Conservation (phyloP, 148 eudicot species). For the Bassia scoparia region DNA sequence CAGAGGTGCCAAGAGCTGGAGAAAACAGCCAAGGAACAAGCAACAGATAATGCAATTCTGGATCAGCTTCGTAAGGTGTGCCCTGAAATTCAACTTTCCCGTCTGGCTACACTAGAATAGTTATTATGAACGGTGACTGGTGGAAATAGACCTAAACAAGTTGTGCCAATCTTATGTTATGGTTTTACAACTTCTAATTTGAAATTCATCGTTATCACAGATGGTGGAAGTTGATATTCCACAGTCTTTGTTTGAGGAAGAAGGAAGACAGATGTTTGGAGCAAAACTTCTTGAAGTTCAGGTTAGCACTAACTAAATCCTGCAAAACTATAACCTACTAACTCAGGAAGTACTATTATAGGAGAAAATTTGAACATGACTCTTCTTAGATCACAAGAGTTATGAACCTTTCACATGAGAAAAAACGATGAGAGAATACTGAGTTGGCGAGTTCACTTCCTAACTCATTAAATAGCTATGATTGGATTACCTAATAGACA, state of each 20-base stretch:
- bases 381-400: not conserved
- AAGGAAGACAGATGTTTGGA: slow-evolving; percentile 92
- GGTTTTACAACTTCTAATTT: not conserved
- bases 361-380: not conserved
- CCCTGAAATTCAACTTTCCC: not conserved
- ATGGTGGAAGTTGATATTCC: slow-evolving; percentile 91
- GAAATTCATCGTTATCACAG: slow-evolving; percentile 30
- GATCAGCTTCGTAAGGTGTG: slow-evolving; percentile 82
- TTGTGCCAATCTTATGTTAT: not conserved
- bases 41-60: slow-evolving; percentile 90
- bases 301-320: slow-evolving; percentile 41
- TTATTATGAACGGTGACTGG: not conserved
- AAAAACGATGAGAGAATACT: not conserved
- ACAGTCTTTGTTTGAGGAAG: slow-evolving; percentile 83
- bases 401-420: not conserved
- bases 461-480: no score
- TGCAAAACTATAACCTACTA: not conserved
- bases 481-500: not conserved
- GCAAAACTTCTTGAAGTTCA: slow-evolving; percentile 78
- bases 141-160: not conserved
- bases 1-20: slow-evolving; percentile 64
- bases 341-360: not conserved
- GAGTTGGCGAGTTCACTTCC: no score
- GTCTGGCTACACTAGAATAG: not conserved
- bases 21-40: slow-evolving; percentile 93